These are phyloP conservation scores for Chrysopogon serrulatus DNA, from an alignment of 176 grass and related monocot species.

Conservation along the genomic window DNA sequence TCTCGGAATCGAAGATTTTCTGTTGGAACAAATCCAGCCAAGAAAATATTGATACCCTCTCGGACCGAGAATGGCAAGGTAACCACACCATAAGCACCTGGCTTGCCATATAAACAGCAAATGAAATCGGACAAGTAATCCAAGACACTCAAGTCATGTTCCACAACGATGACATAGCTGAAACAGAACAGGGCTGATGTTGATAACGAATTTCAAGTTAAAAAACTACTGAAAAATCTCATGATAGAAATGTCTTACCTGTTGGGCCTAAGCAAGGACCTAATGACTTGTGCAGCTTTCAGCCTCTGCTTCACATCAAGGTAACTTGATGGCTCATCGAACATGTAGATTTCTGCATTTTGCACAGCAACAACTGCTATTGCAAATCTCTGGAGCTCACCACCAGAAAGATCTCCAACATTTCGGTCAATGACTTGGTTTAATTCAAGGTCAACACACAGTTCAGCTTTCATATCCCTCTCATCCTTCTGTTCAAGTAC, in stretches of 20 bases:
- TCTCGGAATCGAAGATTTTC: constrained; percentile 84
- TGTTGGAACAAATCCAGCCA: constrained; percentile 80
- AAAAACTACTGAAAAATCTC: background rate
- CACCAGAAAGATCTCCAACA: constrained; percentile 75
- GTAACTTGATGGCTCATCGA: constrained; percentile 87
- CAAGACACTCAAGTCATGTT: constrained; percentile 85
- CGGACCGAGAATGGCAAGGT: constrained; percentile 73
- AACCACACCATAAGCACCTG: constrained; percentile 83
- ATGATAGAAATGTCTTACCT: constrained; percentile 40
- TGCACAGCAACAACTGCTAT: constrained; percentile 77
- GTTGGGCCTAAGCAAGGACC: constrained; percentile 72
- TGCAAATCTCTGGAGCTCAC: constrained; percentile 87
- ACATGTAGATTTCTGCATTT: constrained; percentile 82
- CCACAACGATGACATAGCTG: constrained; percentile 88
- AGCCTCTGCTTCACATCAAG: constrained; percentile 95
- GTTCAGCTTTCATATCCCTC: constrained; percentile 64
- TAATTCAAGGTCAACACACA: constrained; percentile 71
- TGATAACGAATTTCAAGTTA: background rate
- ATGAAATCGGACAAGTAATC: constrained; percentile 96
- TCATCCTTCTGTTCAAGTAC: constrained; percentile 72
- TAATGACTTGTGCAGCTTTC: constrained; percentile 80
- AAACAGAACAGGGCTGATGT: background rate
- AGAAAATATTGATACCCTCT: constrained; percentile 80
- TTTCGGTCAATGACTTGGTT: constrained; percentile 84
- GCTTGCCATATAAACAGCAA: constrained; percentile 95